Evolutionary conservation across 2,329 filamentous ascomycete species (phyloP).

Genomic region (Aspergillus jensenii): DNA sequence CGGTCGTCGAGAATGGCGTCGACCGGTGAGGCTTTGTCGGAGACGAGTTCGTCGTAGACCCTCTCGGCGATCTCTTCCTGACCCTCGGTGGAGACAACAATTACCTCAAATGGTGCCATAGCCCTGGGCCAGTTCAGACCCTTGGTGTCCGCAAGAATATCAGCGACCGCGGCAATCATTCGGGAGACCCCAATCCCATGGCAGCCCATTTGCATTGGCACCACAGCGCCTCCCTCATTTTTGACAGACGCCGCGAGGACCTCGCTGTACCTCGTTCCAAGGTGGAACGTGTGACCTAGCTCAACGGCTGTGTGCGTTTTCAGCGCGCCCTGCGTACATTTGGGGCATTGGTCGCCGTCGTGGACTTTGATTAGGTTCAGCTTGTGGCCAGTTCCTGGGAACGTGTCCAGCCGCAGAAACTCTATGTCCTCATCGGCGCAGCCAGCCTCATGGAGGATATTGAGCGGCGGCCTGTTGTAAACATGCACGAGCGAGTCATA

Average conservation of each 20-base stretch:
- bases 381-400: constrained; percentile 41
- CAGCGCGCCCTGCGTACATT: constrained; percentile 65
- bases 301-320: constrained; percentile 74
- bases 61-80: constrained; percentile 51
- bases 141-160: constrained; percentile 66
- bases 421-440: constrained; percentile 31
- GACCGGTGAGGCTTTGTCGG: constrained; percentile 32
- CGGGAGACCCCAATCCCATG: constrained; percentile 93
- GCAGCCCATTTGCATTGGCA: constrained; percentile 87
- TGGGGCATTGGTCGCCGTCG: constrained; percentile 70
- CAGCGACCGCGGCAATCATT: constrained; percentile 82
- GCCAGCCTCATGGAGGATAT: constrained; percentile 30
- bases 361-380: constrained; percentile 66
- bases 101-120: constrained; percentile 80
- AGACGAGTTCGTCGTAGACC: constrained; percentile 64
- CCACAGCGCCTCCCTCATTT: constrained; percentile 37
- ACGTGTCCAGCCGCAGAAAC: constrained; percentile 36
- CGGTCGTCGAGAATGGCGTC: constrained; percentile 77
- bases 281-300: constrained; percentile 90
- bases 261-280: constrained; percentile 83
- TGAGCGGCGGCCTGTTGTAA: constrained; percentile 40
- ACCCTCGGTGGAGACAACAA: constrained; percentile 60
- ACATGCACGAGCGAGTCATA: constrained; percentile 43
- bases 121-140: constrained; percentile 85
- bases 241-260: constrained; percentile 67